These are phyloP conservation scores for Cyberlindnera americana DNA, from an alignment of 805 yeast species.

Conservation along the genomic window DNA sequence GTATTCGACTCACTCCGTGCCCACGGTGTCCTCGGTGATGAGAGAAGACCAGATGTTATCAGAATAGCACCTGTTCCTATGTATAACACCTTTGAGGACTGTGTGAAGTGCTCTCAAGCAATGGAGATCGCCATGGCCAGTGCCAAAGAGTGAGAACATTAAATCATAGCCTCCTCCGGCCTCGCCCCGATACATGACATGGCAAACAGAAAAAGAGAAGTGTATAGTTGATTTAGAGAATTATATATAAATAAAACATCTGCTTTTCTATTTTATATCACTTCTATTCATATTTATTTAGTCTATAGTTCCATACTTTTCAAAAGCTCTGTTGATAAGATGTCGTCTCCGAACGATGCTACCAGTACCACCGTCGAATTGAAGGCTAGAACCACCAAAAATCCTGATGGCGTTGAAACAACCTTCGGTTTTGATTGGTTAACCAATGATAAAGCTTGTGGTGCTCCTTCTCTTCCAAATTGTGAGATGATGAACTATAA, in stretches of 20 bases:
- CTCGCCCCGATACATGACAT: too few species aligned
- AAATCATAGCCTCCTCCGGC: neutral
- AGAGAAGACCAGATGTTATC: slow-evolving; percentile 86
- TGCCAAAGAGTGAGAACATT: neutral
- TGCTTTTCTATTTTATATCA: neutral
- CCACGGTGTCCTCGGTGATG: slow-evolving; percentile 76
- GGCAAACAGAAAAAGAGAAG: too few species aligned
- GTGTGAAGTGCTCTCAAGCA: slow-evolving; percentile 5
- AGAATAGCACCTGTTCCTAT: slow-evolving; percentile 85
- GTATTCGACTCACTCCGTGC: slow-evolving; percentile 47
- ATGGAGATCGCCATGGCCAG: slow-evolving; percentile 5
- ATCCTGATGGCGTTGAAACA: neutral
- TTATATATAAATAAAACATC: too few species aligned
- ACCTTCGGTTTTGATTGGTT: neutral
- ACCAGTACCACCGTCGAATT: too few species aligned
- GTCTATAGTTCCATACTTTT: too few species aligned
- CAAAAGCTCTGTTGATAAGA: too few species aligned
- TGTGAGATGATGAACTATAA: neutral
- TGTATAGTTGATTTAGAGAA: too few species aligned
- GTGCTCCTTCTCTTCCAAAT: neutral
- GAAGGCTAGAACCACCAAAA: too few species aligned
- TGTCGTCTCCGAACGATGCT: neutral
- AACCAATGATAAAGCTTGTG: neutral
- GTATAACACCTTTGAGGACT: slow-evolving; percentile 71
- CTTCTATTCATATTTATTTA: too few species aligned